phyloP scores from a whole-genome alignment of 169 alveolate species.

The Cryptosporidium tyzzeri region DNA sequence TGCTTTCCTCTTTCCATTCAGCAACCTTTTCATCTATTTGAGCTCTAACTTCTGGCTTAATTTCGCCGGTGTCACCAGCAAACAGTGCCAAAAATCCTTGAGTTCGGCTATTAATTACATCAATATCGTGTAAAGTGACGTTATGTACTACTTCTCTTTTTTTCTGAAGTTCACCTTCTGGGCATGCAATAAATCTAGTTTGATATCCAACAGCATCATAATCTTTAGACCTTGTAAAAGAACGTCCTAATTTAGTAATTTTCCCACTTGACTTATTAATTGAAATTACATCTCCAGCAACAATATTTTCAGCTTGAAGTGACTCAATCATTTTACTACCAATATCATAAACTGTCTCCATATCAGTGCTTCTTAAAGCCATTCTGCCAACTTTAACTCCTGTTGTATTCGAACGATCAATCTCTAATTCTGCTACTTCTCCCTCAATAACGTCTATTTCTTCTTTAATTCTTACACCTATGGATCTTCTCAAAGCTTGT shows the following conservation, averaged over 20 bases:
- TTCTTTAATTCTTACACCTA: constrained; percentile 98
- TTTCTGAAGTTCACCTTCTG: constrained; percentile 99
- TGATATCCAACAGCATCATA: constrained; percentile 98
- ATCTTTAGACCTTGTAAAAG: constrained; percentile 96
- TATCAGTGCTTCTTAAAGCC: constrained; percentile 98
- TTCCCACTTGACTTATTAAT: constrained; percentile 97
- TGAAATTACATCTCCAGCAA: constrained; percentile 95
- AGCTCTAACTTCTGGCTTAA: constrained; percentile 96
- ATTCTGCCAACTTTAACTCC: constrained; percentile 93
- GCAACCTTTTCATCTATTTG: constrained; percentile 98
- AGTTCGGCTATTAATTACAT: constrained; percentile 96
- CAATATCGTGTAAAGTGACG: constrained; percentile 99
- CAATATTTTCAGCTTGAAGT: constrained; percentile 87
- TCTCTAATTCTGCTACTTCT: constrained; percentile 98
- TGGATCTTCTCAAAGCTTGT: constrained; percentile 97
- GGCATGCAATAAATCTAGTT: constrained; percentile 93
- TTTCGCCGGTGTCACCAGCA: constrained; percentile 99
- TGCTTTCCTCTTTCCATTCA: constrained; percentile 99
- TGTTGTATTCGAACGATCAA: constrained; percentile 90
- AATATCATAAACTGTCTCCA: constrained; percentile 97
- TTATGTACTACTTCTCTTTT: constrained; percentile 98
- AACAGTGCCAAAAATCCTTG: constrained; percentile 98
- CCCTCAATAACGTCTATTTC: constrained; percentile 99
- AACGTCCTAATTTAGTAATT: constrained; percentile 96
- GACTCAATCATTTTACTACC: constrained; percentile 95